phyloP scores from a whole-genome alignment of 441 rosid genomes.

The Erodium texanum region DNA sequence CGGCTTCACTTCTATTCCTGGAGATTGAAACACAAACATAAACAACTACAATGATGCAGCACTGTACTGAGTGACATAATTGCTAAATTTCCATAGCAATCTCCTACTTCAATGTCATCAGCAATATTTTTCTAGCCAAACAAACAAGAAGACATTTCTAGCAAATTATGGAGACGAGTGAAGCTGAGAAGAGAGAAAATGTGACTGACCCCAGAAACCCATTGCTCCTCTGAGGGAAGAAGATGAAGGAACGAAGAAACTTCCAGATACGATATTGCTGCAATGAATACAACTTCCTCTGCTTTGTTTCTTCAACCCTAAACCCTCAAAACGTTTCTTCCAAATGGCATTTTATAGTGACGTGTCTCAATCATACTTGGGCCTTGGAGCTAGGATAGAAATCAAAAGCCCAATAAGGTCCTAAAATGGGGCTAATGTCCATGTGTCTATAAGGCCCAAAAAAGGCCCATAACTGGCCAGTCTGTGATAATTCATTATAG shows the following conservation, averaged over 20 bases:
- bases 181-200: not conserved
- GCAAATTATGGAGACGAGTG: not conserved
- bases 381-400: too few species aligned
- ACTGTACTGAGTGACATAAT: not conserved
- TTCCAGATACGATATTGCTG: too few species aligned
- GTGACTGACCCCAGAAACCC: conserved; percentile 85
- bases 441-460: too few species aligned
- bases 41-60: not conserved
- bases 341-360: too few species aligned
- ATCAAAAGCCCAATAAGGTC: too few species aligned
- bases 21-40: not conserved
- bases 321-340: too few species aligned
- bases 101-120: not conserved
- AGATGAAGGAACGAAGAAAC: not conserved
- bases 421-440: too few species aligned
- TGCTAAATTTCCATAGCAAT: not conserved
- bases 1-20: conserved; percentile 86
- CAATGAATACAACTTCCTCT: too few species aligned
- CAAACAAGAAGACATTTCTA: not conserved
- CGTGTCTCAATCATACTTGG: too few species aligned
- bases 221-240: conserved; percentile 25
- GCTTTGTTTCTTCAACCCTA: too few species aligned
- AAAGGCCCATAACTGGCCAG: too few species aligned
- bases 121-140: not conserved
- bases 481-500: too few species aligned